Evolutionary conservation across 108 stramenopile genomes (phyloP).

Genomic region (Hondaea fermentalgiana): DNA sequence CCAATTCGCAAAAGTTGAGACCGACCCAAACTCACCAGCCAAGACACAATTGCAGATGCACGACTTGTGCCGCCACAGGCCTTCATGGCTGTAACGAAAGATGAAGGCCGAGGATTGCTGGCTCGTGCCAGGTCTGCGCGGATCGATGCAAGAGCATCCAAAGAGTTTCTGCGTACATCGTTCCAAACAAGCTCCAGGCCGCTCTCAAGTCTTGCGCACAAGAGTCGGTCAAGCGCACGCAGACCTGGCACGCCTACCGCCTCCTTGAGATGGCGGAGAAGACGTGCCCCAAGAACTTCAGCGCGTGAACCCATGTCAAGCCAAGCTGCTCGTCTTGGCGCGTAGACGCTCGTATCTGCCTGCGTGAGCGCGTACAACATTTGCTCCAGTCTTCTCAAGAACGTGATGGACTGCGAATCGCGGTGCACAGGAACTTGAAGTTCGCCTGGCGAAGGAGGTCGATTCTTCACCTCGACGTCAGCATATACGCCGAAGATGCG

Average conservation of each 20-base stretch:
- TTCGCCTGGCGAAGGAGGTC: background rate
- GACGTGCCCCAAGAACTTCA: background rate
- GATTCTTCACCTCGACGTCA: constrained; percentile 49
- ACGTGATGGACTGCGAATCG: constrained; percentile 29
- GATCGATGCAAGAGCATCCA: background rate
- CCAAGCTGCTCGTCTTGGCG: constrained; percentile 29
- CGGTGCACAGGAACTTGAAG: background rate
- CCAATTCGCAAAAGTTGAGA: constrained; percentile 47
- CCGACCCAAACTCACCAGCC: constrained; percentile 40
- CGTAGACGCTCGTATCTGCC: constrained; percentile 42
- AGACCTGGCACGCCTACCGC: constrained; percentile 52
- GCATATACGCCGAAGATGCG: constrained; percentile 50
- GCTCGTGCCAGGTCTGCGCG: background rate
- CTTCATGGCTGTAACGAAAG: constrained; percentile 35
- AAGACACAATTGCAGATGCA: background rate
- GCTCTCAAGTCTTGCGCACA: background rate
- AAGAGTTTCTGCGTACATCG: background rate
- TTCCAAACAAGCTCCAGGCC: background rate
- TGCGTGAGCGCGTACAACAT: constrained; percentile 48
- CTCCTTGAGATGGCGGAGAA: background rate
- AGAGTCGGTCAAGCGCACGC: constrained; percentile 46
- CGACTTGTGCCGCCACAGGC: constrained; percentile 23
- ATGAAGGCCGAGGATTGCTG: background rate
- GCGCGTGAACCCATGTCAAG: background rate
- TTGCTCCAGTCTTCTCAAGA: constrained; percentile 48